Evolutionary conservation across 768 basidiomycete genomes (phyloP).

Genomic region (Hericium erinaceus): DNA sequence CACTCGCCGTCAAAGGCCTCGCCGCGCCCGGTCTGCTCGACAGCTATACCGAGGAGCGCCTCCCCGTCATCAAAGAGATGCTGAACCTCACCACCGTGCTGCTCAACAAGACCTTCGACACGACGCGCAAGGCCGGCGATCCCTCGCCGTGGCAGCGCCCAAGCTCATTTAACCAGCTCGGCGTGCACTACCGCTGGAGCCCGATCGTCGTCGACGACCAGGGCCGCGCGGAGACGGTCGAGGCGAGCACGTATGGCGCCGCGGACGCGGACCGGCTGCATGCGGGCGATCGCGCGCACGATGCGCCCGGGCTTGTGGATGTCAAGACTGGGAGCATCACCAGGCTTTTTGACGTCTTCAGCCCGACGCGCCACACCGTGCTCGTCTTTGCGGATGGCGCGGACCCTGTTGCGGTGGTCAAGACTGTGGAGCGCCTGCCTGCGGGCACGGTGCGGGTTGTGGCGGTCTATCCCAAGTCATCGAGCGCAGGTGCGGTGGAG

Average conservation of each 20-base stretch:
- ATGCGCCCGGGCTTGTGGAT: slow-evolving; percentile 7
- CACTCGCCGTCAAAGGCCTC: slow-evolving; percentile 8
- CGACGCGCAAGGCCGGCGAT: not conserved
- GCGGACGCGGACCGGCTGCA: not conserved
- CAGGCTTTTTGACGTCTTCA: slow-evolving; percentile 9
- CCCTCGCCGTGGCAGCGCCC: not conserved
- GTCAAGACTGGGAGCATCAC: not conserved
- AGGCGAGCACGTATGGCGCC: not conserved
- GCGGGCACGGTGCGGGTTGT: not conserved
- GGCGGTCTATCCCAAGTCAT: not conserved
- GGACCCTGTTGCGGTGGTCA: not conserved
- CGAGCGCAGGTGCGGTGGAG: not conserved
- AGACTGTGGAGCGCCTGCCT: not conserved
- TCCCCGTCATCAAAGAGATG: slow-evolving; percentile 13
- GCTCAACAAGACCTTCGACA: not conserved
- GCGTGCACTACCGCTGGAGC: slow-evolving; percentile 11
- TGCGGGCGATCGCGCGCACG: slow-evolving; percentile 13
- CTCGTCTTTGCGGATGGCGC: slow-evolving; percentile 1
- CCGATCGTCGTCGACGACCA: slow-evolving; percentile 6
- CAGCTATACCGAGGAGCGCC: slow-evolving; percentile 11
- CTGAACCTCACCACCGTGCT: slow-evolving; percentile 6
- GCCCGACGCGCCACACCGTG: slow-evolving; percentile 8
- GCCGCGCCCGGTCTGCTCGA: slow-evolving; percentile 8
- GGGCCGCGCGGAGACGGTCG: not conserved
- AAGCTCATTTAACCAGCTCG: slow-evolving; percentile 1